phyloP scores from a whole-genome alignment of 2,329 filamentous ascomycete genomes.

The Bipolaris oryzae region DNA sequence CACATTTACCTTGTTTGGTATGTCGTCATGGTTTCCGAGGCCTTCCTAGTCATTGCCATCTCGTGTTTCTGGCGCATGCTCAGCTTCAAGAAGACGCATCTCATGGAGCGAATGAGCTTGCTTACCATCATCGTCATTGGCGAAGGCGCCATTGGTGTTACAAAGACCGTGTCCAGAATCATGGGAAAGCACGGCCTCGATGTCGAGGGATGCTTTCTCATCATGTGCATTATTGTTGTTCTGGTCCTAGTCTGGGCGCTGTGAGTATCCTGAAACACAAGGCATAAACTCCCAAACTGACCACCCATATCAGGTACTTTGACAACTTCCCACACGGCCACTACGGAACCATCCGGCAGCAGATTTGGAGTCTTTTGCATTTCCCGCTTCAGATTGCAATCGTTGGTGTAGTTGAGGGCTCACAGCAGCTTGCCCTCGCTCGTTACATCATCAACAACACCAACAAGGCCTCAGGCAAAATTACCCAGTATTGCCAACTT shows the following conservation, averaged over 20 bases:
- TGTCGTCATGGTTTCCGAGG: slow-evolving; percentile 59
- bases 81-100: slow-evolving; percentile 66
- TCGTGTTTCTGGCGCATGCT: slow-evolving; percentile 63
- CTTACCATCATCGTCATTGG: slow-evolving; percentile 71
- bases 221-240: slow-evolving; percentile 46
- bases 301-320: slow-evolving; percentile 52
- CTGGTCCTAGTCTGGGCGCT: slow-evolving; percentile 66
- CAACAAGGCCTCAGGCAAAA: slow-evolving; percentile 48
- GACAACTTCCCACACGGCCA: slow-evolving; percentile 59
- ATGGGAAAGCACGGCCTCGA: slow-evolving; percentile 48
- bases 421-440: slow-evolving; percentile 62
- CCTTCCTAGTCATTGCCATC: slow-evolving; percentile 57
- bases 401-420: slow-evolving; percentile 67
- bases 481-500: slow-evolving; percentile 46
- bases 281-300: neutral
- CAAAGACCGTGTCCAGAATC: slow-evolving; percentile 56
- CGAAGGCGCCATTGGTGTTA: slow-evolving; percentile 68
- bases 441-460: slow-evolving; percentile 55
- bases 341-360: slow-evolving; percentile 63
- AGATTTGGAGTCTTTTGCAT: slow-evolving; percentile 64
- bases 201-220: slow-evolving; percentile 42
- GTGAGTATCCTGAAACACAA: slow-evolving; percentile 2
- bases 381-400: slow-evolving; percentile 69
- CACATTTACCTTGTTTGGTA: slow-evolving; percentile 47
- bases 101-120: slow-evolving; percentile 68